Evolutionary conservation across 1,284 basidiomycete species (phyloP).

Genomic region (Trametes hirsuta): DNA sequence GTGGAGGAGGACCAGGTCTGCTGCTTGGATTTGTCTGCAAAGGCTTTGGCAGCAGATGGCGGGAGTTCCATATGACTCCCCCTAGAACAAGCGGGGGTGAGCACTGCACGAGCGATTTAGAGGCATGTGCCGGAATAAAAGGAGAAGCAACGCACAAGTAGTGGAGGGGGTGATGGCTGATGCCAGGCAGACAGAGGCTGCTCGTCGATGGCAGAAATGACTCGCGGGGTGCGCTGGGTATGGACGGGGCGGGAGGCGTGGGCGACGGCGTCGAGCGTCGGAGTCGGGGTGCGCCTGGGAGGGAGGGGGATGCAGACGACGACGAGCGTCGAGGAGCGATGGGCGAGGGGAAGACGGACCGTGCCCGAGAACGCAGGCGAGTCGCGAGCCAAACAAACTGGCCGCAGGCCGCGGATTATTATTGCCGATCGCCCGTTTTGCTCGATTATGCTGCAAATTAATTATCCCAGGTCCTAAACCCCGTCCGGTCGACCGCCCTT

Average conservation of each 20-base stretch:
- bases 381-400: conserved; percentile 27
- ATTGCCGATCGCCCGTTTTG: conserved; percentile 25
- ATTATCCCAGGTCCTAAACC: conserved; percentile 24
- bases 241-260: background rate
- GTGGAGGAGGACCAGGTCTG: conserved; percentile 43
- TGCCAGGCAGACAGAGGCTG: conserved; percentile 4
- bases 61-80: conserved; percentile 36
- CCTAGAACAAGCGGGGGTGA: conserved; percentile 5
- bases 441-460: conserved; percentile 19
- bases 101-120: conserved; percentile 10
- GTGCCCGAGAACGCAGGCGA: conserved; percentile 26
- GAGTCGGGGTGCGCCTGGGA: conserved; percentile 13
- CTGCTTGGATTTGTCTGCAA: conserved; percentile 29
- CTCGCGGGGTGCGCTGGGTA: background rate
- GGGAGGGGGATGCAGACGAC: conserved; percentile 4
- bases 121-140: conserved; percentile 22
- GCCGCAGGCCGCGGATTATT: conserved; percentile 20
- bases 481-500: conserved; percentile 20
- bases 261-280: conserved; percentile 7
- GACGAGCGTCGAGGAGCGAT: conserved; percentile 27
- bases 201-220: conserved; percentile 2
- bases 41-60: conserved; percentile 31
- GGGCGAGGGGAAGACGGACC: conserved; percentile 29
- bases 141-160: conserved; percentile 12
- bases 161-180: conserved; percentile 1